A percentile compares a stretch with the other conserved stretches of the same genome.
phyloP scores from a whole-genome alignment of 2,329 filamentous ascomycete species.

The Trichoderma simmonsii region DNA sequence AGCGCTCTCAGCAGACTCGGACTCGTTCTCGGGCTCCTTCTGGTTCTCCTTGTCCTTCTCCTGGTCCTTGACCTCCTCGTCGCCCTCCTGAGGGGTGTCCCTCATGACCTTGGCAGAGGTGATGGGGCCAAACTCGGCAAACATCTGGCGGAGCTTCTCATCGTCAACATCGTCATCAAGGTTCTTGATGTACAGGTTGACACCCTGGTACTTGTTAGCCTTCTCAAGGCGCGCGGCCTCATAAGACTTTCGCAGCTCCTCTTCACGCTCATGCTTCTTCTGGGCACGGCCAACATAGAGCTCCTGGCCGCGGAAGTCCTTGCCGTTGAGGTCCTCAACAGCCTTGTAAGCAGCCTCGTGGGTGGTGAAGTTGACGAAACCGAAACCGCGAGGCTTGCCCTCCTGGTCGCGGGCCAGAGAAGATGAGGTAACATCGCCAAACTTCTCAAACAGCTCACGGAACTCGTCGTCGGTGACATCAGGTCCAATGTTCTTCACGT shows the following conservation, averaged over 20 bases:
- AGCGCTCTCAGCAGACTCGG: slow-evolving; percentile 43
- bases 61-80: slow-evolving; percentile 52
- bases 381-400: slow-evolving; percentile 92
- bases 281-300: slow-evolving; percentile 97
- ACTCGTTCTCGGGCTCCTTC: slow-evolving; percentile 43
- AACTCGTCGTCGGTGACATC: slow-evolving; percentile 93
- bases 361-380: slow-evolving; percentile 92
- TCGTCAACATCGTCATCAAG: slow-evolving; percentile 95
- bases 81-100: slow-evolving; percentile 61
- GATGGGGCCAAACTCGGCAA: slow-evolving; percentile 87
- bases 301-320: slow-evolving; percentile 89
- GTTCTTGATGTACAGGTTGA: slow-evolving; percentile 99
- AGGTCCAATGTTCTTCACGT: slow-evolving; percentile 93
- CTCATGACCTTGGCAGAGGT: slow-evolving; percentile 99
- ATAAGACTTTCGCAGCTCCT: slow-evolving; percentile 98
- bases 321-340: slow-evolving; percentile 88
- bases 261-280: slow-evolving; percentile 99
- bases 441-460: slow-evolving; percentile 87
- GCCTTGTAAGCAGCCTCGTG: slow-evolving; percentile 84
- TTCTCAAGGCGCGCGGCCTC: slow-evolving; percentile 97
- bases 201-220: slow-evolving; percentile 97
- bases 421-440: slow-evolving; percentile 91
- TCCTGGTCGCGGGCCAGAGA: slow-evolving; percentile 86
- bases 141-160: slow-evolving; percentile 93
- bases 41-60: slow-evolving; percentile 51